Evolutionary conservation across 2,329 filamentous ascomycete species (phyloP).

Genomic region (Fusarium mexicanum): DNA sequence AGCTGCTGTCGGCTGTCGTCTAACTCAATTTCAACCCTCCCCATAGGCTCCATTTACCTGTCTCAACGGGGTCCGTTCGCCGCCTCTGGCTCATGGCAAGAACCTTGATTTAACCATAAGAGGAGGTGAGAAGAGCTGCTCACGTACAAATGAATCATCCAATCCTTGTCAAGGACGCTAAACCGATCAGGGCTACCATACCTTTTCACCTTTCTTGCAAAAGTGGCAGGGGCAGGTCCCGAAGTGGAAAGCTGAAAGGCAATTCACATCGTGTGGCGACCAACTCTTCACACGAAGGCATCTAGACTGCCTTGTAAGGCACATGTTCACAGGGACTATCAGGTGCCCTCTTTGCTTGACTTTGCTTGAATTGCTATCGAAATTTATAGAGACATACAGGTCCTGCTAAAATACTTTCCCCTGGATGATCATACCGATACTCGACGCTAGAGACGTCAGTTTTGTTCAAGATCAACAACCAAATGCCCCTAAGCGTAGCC

Average conservation of each 20-base stretch:
- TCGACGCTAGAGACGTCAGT: not conserved
- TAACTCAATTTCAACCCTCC: not conserved
- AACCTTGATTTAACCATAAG: not conserved
- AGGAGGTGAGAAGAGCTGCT: not conserved
- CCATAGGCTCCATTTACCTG: not conserved
- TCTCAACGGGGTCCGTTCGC: not conserved
- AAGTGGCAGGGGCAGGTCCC: not conserved
- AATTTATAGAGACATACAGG: not conserved
- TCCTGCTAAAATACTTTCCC: accelerated
- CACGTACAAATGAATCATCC: not conserved
- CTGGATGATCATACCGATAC: not conserved
- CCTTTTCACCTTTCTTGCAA: not conserved
- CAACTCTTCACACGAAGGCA: not conserved
- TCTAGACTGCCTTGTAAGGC: not conserved
- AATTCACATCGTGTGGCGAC: not conserved
- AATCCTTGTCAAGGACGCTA: not conserved
- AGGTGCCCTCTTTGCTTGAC: not conserved
- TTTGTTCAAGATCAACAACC: not conserved
- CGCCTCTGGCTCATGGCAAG: not conserved
- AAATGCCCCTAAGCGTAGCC: too few species aligned
- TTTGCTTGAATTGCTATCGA: not conserved
- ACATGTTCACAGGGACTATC: accelerated
- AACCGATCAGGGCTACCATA: not conserved
- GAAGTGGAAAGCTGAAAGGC: not conserved
- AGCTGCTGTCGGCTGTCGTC: not conserved